Conservation (phyloP, 2,329 filamentous ascomycete genomes). For the Phialocephala subalpina region DNA sequence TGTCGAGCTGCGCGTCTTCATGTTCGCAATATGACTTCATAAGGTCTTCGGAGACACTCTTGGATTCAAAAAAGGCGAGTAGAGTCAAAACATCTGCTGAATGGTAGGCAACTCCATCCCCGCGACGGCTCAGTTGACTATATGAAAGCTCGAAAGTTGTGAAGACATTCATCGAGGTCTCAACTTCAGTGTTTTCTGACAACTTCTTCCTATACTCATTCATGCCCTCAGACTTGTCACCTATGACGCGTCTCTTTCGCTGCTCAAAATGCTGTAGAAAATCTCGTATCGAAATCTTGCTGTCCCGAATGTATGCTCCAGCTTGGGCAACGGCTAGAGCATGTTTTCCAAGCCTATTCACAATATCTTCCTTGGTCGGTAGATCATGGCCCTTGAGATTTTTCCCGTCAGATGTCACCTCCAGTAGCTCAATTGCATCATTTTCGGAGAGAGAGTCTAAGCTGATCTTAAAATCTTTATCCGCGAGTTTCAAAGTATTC, state of each 20-base stretch:
- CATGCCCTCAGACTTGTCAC: background rate
- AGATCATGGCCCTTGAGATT: background rate
- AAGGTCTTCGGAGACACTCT: background rate
- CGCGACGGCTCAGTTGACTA: background rate
- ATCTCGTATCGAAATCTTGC: background rate
- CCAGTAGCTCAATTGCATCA: too few relatives aligned
- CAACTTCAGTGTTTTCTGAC: background rate
- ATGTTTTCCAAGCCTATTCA: background rate
- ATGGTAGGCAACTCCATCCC: background rate
- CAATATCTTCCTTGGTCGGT: background rate
- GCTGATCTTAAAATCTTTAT: background rate
- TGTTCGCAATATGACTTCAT: background rate
- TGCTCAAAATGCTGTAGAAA: background rate
- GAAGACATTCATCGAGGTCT: constrained; percentile 2
- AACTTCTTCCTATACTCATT: background rate
- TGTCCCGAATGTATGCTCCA: background rate
- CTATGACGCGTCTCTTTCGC: background rate
- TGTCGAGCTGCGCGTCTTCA: background rate
- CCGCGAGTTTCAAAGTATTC: background rate
- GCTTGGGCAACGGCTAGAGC: background rate
- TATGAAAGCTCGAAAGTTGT: background rate
- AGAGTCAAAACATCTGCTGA: background rate
- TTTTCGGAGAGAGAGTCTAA: too few relatives aligned
- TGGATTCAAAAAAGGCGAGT: background rate
- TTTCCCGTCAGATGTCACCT: too few relatives aligned